phyloP scores from a whole-genome alignment of 2,329 filamentous ascomycete genomes.

The Ascocoryne sarcoides region DNA sequence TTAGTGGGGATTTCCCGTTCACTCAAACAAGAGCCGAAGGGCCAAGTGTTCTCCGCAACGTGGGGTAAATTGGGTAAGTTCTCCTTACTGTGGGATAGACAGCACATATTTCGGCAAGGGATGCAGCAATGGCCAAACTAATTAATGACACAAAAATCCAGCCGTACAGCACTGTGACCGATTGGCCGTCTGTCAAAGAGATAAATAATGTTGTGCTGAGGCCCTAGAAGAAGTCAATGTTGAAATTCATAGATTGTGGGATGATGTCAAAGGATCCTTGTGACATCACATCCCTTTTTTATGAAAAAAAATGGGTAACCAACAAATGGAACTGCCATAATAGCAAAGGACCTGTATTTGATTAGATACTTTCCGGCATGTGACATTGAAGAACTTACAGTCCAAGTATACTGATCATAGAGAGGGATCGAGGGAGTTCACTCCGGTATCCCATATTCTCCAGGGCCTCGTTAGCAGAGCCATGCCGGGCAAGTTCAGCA shows the following conservation, averaged over 20 bases:
- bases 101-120: conserved; percentile 60
- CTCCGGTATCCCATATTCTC: conserved; percentile 52
- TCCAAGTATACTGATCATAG: conserved; percentile 62
- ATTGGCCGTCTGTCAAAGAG: conserved; percentile 58
- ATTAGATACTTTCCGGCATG: conserved; percentile 10
- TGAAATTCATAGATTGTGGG: too few relatives aligned
- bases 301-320: too few relatives aligned
- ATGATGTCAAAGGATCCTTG: too few relatives aligned
- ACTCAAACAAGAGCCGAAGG: neutral
- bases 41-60: neutral
- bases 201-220: conserved; percentile 61
- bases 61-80: neutral
- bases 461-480: conserved; percentile 13
- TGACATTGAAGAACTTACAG: conserved; percentile 19
- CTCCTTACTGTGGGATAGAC: conserved; percentile 49
- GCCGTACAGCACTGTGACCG: conserved; percentile 55
- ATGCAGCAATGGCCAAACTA: conserved; percentile 54
- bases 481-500: conserved; percentile 10
- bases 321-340: conserved; percentile 50
- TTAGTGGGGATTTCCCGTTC: neutral
- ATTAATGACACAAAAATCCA: conserved; percentile 59
- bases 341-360: conserved; percentile 50
- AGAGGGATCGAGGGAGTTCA: conserved; percentile 56
- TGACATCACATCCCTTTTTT: too few relatives aligned
- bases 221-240: conserved; percentile 29